Evolutionary conservation across 2,329 filamentous ascomycete species (phyloP).

Genomic region (Alternaria triticina): DNA sequence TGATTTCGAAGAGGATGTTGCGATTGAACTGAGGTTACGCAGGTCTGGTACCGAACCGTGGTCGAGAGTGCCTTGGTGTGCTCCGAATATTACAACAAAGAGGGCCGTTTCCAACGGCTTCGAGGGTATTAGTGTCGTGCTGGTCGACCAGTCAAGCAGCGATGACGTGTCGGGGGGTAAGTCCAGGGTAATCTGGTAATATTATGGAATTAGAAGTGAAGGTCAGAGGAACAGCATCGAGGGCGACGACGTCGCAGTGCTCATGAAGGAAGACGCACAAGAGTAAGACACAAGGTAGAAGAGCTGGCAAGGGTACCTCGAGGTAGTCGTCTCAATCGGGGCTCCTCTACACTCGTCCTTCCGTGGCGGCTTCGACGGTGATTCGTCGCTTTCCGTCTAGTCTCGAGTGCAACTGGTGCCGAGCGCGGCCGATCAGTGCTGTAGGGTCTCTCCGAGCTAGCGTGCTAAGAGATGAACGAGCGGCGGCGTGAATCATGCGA

Average conservation of each 20-base stretch:
- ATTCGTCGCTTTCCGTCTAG: constrained; percentile 30
- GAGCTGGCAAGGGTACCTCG: constrained; percentile 24
- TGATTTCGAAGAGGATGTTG: neutral
- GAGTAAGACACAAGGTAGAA: constrained; percentile 19
- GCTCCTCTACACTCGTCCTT: constrained; percentile 38
- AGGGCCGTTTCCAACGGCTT: constrained; percentile 18
- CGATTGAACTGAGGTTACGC: neutral
- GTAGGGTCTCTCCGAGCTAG: constrained; percentile 35
- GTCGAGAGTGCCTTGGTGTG: constrained; percentile 14
- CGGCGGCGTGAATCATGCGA: constrained; percentile 31
- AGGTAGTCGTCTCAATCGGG: constrained; percentile 19
- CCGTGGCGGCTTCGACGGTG: constrained; percentile 21
- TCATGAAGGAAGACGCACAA: constrained; percentile 15
- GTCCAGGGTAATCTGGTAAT: constrained; percentile 8
- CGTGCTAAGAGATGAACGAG: constrained; percentile 32
- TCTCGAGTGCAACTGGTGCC: constrained; percentile 38
- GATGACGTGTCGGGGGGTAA: constrained; percentile 6
- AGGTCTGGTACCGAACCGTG: constrained; percentile 26
- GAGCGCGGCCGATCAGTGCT: constrained; percentile 33
- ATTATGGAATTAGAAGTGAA: constrained; percentile 13
- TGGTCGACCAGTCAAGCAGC: constrained; percentile 18
- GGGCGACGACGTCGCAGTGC: constrained; percentile 15
- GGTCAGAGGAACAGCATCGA: constrained; percentile 12
- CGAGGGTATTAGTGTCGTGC: constrained; percentile 17
- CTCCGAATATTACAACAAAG: constrained; percentile 16